Evolutionary conservation across 768 basidiomycete species (phyloP), one percentile per base, ranked within the genome.

Genomic region (Agrocybe pediades): DNA sequence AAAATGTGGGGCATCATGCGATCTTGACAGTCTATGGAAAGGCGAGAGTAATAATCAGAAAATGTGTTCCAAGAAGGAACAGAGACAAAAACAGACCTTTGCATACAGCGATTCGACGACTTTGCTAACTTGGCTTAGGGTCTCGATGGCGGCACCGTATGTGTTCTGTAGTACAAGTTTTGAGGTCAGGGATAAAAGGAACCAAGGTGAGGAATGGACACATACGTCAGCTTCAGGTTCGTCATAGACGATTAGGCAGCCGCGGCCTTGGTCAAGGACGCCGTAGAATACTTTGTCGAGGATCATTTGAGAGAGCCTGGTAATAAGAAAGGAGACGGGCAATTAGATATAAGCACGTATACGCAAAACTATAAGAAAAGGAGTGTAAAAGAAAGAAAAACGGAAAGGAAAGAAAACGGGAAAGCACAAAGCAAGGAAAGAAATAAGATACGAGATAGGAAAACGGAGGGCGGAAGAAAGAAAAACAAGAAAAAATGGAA

Each of bases 231-330:
- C 84, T 63, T 91, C 88, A 1, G 84, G 84, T 68, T 92, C 79
- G 53, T 97, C 92, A 56, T 90, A 98, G n/a, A 98, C 85, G 46
- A 97, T 74, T 45, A 98, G 72, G 64, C 94, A 95, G 0, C 95
- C 95, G 2, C 92, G 82, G 23, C 93, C 94, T 68, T 98, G 96
- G 68, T 98, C 96, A n/a, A 99, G 79, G 1, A 99, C 95, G 5
- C 96, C 96, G 57, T 92, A 83, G 58, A 98, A 83, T 1, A 95
- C 85, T 62, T 95, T 95, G 72, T 98, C 96, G 30, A 98, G 75
- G 57, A 98, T 99, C 96, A 99, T 98, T 68, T 99, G 96, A 25
- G 91, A 94, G 23, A 98, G 74, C 67, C 95, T 96, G 61, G 5
- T 25, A 17, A 29, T 2, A 30, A 26, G 9, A 48, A 9, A 23